Evolutionary conservation across 2,329 filamentous ascomycete genomes (phyloP).

Genomic region (Myriosclerotinia curreyana): DNA sequence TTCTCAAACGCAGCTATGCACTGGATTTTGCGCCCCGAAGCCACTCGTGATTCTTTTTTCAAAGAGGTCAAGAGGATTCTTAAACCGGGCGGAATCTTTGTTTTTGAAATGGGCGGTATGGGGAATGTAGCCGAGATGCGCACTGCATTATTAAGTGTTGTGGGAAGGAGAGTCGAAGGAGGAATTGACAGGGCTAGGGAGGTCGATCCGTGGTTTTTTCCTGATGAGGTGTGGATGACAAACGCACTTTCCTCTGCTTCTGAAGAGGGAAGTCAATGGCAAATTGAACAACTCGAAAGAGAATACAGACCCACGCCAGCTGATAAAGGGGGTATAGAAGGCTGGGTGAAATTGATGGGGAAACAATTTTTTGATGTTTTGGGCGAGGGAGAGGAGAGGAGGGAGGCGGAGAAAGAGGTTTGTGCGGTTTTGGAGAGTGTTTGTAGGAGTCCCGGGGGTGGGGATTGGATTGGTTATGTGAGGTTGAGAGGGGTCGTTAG

Average conservation of each 20-base stretch:
- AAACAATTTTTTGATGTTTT: constrained; percentile 56
- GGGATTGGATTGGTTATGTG: constrained; percentile 55
- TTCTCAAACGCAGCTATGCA: constrained; percentile 64
- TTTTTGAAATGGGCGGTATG: constrained; percentile 69
- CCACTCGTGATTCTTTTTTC: constrained; percentile 51
- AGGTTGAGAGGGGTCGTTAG: constrained; percentile 50
- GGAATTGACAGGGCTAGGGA: constrained; percentile 49
- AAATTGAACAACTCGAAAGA: constrained; percentile 51
- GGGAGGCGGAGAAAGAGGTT: constrained; percentile 53
- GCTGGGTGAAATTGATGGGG: constrained; percentile 65
- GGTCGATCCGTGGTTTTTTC: constrained; percentile 69
- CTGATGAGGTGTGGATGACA: constrained; percentile 58
- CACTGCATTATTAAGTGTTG: constrained; percentile 51
- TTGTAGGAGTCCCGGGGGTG: constrained; percentile 55
- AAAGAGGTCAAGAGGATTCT: constrained; percentile 50
- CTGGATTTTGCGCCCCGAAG: constrained; percentile 56
- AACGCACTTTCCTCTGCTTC: constrained; percentile 38
- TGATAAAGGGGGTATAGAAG: constrained; percentile 58
- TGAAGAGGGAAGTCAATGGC: constrained; percentile 42
- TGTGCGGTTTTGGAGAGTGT: constrained; percentile 54
- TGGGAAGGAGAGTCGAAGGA: constrained; percentile 47
- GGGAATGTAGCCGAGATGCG: constrained; percentile 65
- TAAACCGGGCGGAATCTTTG: constrained; percentile 54
- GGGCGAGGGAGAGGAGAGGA: constrained; percentile 43
- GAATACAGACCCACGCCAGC: constrained; percentile 63